These are phyloP conservation scores for Aspergillus conjunctus DNA, from an alignment of 495 filamentous ascomycete genomes.

Conservation along the genomic window DNA sequence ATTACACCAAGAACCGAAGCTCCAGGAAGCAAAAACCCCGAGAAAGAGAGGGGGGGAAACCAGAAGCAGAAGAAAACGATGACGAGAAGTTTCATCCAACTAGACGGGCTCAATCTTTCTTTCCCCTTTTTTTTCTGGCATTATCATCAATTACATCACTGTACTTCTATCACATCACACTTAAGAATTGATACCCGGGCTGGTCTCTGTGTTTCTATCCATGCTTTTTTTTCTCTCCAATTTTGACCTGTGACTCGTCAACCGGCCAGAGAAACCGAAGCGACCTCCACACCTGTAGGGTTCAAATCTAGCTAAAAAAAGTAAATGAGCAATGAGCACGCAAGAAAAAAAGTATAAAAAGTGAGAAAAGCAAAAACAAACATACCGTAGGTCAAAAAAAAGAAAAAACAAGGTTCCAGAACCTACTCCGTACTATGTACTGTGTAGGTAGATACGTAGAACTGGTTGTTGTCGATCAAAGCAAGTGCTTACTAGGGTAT, in stretches of 20 bases:
- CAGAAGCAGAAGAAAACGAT: neutral
- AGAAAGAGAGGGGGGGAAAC: neutral
- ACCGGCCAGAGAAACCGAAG: too few species aligned
- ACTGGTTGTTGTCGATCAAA: too few species aligned
- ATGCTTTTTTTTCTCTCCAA: neutral
- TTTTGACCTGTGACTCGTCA: neutral
- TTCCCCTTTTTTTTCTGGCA: neutral
- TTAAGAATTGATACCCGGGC: conserved; percentile 29
- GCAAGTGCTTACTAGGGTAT: too few species aligned
- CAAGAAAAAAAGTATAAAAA: conserved; percentile 2
- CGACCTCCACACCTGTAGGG: neutral
- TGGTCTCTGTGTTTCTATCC: conserved; percentile 10
- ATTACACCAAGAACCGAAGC: neutral
- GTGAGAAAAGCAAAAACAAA: neutral
- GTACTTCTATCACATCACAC: conserved; percentile 21
- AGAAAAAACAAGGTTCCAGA: neutral
- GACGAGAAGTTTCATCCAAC: neutral
- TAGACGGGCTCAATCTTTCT: neutral
- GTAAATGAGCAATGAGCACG: neutral
- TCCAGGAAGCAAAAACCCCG: neutral
- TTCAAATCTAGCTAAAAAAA: neutral
- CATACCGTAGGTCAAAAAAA: neutral
- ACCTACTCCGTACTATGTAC: too few species aligned
- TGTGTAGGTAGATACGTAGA: too few species aligned
- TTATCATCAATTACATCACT: conserved; percentile 16